phyloP scores from a whole-genome alignment of 78 protist species.

The Dictyostelium intermedium region DNA sequence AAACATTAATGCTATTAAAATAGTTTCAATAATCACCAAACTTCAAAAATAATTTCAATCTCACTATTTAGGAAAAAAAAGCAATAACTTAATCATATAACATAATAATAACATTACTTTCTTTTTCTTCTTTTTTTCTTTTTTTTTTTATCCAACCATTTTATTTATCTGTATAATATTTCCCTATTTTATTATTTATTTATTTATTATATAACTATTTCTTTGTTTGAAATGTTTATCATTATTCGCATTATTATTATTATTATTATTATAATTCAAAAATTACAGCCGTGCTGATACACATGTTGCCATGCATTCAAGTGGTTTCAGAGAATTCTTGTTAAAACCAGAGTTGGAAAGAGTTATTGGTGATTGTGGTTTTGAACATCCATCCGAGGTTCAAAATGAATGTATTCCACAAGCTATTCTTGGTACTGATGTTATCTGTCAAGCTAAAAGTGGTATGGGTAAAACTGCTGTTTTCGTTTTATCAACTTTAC shows the following conservation, averaged over 20 bases:
- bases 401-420: slow-evolving; percentile 98
- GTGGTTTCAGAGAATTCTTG: slow-evolving; percentile 97
- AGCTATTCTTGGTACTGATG: slow-evolving; percentile 96
- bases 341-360: slow-evolving; percentile 96
- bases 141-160: neutral
- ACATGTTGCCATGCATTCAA: slow-evolving; percentile 86
- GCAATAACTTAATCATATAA: neutral
- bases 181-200: neutral
- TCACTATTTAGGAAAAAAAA: neutral
- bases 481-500: slow-evolving; percentile 96
- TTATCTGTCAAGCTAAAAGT: slow-evolving; percentile 97
- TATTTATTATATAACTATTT: neutral
- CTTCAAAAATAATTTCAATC: neutral
- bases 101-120: slow-evolving; percentile 8
- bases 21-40: too few species aligned
- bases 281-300: slow-evolving; percentile 46
- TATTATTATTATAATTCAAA: neutral
- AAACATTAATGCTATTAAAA: too few species aligned
- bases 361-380: slow-evolving; percentile 97
- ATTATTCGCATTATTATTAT: neutral
- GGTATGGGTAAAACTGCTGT: slow-evolving; percentile 99
- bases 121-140: neutral
- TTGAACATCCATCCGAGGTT: slow-evolving; percentile 99
- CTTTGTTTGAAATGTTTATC: neutral
- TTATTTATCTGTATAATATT: neutral